A percentile compares a stretch with the other conserved stretches of the same genome.
phyloP scores from a whole-genome alignment of 1,284 basidiomycete species.

The Earliella scabrosa region DNA sequence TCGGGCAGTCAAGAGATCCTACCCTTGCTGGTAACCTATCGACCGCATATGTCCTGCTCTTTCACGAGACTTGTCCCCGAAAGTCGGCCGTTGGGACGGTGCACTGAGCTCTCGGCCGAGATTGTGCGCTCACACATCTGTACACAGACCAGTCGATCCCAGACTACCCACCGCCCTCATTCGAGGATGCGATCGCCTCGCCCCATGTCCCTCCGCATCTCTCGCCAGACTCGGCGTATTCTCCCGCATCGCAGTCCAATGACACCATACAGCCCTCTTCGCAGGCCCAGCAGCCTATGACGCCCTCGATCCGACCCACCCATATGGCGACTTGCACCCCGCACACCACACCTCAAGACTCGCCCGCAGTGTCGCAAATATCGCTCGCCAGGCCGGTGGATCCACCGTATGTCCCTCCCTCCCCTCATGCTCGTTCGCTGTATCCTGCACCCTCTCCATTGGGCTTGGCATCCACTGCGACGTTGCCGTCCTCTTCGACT shows the following conservation, averaged over 20 bases:
- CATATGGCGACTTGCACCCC: conserved; percentile 8
- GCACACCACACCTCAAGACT: not conserved
- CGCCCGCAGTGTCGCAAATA: conserved; percentile 12
- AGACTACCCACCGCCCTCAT: conserved; percentile 62
- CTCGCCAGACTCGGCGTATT: conserved; percentile 11
- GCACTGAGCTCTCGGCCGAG: too few relatives aligned
- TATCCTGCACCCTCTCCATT: conserved; percentile 2
- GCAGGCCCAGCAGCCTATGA: not conserved
- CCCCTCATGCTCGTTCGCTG: not conserved
- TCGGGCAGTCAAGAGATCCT: too few relatives aligned
- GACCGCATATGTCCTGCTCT: too few relatives aligned
- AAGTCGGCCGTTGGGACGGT: too few relatives aligned
- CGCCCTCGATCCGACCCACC: not conserved
- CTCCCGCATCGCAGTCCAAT: conserved; percentile 11
- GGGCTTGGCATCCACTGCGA: conserved; percentile 1
- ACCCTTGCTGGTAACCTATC: too few relatives aligned
- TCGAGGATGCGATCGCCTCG: conserved; percentile 53
- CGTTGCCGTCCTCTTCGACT: conserved; percentile 2
- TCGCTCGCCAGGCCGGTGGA: conserved; percentile 9
- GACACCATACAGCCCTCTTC: not conserved
- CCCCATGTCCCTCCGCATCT: conserved; percentile 26
- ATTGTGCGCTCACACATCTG: not conserved
- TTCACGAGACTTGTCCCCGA: too few relatives aligned
- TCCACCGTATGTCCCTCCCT: not conserved
- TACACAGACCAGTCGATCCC: conserved; percentile 42